Conservation (phyloP, 768 basidiomycete genomes). For the Kwoniella europaea region DNA sequence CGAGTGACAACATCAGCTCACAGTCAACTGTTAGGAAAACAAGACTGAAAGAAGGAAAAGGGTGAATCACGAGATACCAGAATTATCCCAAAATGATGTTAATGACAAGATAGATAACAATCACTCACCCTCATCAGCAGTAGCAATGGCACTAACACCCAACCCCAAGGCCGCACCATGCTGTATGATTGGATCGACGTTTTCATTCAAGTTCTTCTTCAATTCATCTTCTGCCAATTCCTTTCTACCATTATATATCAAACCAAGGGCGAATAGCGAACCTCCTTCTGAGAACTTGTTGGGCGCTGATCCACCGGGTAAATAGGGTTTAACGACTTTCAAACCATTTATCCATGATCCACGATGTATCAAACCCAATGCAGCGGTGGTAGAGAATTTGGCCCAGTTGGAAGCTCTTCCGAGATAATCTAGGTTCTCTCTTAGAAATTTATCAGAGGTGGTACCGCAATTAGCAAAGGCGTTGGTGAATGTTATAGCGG, state of each 20-base stretch:
- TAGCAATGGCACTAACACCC: conserved; percentile 95
- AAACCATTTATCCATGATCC: conserved; percentile 93
- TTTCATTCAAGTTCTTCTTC: conserved; percentile 64
- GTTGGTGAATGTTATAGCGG: conserved; percentile 92
- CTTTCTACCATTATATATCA: conserved; percentile 83
- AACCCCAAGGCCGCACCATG: conserved; percentile 96
- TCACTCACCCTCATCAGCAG: conserved; percentile 68
- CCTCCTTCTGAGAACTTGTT: conserved; percentile 93
- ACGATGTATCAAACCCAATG: conserved; percentile 95
- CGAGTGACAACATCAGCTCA: neutral
- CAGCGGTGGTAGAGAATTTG: conserved; percentile 96
- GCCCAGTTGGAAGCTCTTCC: conserved; percentile 96
- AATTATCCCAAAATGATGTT: neutral
- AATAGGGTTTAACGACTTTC: conserved; percentile 89
- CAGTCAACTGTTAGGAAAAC: neutral
- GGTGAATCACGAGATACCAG: no score
- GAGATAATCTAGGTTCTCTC: conserved; percentile 96
- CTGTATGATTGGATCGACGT: conserved; percentile 82
- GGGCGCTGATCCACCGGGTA: conserved; percentile 72
- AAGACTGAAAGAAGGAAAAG: neutral
- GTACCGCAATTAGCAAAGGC: conserved; percentile 99
- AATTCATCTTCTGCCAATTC: conserved; percentile 78
- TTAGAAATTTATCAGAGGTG: conserved; percentile 87
- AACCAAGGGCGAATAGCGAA: conserved; percentile 88
- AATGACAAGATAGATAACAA: neutral